A percentile compares a stretch with the other conserved stretches of the same genome.
phyloP scores from a whole-genome alignment of 163 green algal species.

The Scenedesmus sp. region DNA sequence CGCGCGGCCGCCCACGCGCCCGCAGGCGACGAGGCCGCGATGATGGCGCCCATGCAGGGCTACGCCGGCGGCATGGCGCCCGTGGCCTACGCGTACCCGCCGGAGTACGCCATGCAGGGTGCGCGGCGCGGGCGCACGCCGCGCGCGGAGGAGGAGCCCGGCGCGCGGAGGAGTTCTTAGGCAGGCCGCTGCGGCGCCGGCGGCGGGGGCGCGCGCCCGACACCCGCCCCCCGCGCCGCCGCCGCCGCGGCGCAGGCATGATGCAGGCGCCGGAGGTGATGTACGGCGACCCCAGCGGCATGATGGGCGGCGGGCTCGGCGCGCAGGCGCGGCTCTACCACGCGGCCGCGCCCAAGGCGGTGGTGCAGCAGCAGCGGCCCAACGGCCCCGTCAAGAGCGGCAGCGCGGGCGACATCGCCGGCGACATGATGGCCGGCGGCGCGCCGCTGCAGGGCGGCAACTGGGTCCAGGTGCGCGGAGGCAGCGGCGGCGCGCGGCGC shows the following conservation, averaged over 20 bases:
- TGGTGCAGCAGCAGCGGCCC: not conserved
- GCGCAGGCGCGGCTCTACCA: slow-evolving; percentile 35
- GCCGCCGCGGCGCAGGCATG: slow-evolving; percentile 16
- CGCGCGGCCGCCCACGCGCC: no score
- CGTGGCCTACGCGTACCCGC: slow-evolving; percentile 36
- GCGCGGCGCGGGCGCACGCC: not conserved
- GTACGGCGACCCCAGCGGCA: slow-evolving; percentile 39
- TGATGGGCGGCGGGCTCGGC: slow-evolving; percentile 10
- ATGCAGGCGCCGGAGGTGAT: slow-evolving; percentile 41
- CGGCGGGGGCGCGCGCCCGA: not conserved
- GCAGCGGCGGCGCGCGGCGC: not conserved
- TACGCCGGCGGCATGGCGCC: slow-evolving; percentile 28
- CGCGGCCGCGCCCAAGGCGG: not conserved
- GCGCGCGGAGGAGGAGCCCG: no score
- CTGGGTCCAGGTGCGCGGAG: slow-evolving; percentile 45
- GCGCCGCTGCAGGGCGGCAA: slow-evolving; percentile 12
- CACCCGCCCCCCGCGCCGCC: not conserved
- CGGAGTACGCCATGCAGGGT: slow-evolving; percentile 38
- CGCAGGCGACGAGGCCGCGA: slow-evolving; percentile 21
- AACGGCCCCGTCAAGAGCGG: slow-evolving; percentile 32
- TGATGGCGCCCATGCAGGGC: slow-evolving; percentile 34
- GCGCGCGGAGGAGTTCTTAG: not conserved
- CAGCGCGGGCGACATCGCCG: slow-evolving; percentile 17
- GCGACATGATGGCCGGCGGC: slow-evolving; percentile 16
- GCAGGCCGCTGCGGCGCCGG: not conserved